Base-by-base conservation (phyloP, 345 rosid genomes). In the Arabis hirsuta region DNA sequence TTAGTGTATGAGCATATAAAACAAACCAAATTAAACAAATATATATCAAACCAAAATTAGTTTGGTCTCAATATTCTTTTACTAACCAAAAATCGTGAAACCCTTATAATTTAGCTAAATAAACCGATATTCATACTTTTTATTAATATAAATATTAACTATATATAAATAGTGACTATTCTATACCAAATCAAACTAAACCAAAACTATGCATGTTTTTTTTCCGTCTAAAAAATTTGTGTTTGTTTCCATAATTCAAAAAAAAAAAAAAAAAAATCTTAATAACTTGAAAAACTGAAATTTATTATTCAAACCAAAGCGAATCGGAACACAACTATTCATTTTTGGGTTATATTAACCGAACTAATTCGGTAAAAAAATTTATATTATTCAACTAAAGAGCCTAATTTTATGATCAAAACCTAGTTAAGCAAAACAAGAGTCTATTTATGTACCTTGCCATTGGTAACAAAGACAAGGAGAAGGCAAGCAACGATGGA, bases 401-500 rank as follows among this genome's bases (percentile, higher is more conserved):
- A 45, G 36, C 34, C 36, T 50, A 51, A 14, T 22, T 36, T 22
- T 0, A 50, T 51, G 11, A 29, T 27, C 12, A n/a, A 51, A 63
- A 72, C 27, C 62, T 22, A 22, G 24, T 22, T 43, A 29, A 61
- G 22, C 14, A 19, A 41, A 70, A 60, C 34, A 27, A 42, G 24
- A 22, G 24, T 22, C 24, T 31, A 42, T 2, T 48, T 32, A 22
- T 19, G 16, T 79, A 88, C 89, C 88, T 65, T 22, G 31, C 85
- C 84, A 22, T 71, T 55, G 3, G 98, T 89, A 22, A 89, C 95
- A 27, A 78, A 79, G 67, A 81, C 59, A 50, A 90, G 97, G 75
- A 90, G 97, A 67, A 87, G 82, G 68, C 98, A 89, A 32, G 98
- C 97, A 2, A 83, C 91, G 9, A 84, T 82, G 69, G 97, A 93